These are phyloP conservation scores for Alternaria conjuncta DNA, from an alignment of 2,329 filamentous ascomycete species.

Conservation along the genomic window DNA sequence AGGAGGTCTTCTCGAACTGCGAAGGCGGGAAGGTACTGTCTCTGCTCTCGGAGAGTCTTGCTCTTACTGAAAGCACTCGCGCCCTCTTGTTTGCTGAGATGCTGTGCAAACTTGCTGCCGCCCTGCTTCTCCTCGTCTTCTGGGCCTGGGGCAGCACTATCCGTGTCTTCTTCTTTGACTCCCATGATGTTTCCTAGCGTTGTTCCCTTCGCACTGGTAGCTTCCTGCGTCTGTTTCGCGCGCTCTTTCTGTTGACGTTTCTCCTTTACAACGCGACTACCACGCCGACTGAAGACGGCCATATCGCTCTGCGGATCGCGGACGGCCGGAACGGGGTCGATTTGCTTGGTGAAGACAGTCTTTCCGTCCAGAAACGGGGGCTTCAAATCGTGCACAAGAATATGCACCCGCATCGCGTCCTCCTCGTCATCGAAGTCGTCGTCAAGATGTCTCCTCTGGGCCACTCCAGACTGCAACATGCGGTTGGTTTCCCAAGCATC, in stretches of 20 bases:
- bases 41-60: slow-evolving; percentile 88
- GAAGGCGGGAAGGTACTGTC: slow-evolving; percentile 93
- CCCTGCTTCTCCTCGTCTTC: slow-evolving; percentile 73
- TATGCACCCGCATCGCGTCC: slow-evolving; percentile 84
- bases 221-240: slow-evolving; percentile 92
- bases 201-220: slow-evolving; percentile 90
- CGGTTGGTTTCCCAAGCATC: slow-evolving; percentile 99
- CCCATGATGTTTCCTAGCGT: slow-evolving; percentile 94
- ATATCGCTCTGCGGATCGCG: slow-evolving; percentile 96
- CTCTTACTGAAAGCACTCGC: slow-evolving; percentile 92
- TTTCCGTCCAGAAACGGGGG: slow-evolving; percentile 94
- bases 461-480: slow-evolving; percentile 95
- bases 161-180: slow-evolving; percentile 85
- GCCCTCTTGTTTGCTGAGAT: slow-evolving; percentile 83
- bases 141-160: slow-evolving; percentile 81
- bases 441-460: slow-evolving; percentile 82
- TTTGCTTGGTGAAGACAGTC: slow-evolving; percentile 95
- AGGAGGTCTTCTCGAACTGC: slow-evolving; percentile 93
- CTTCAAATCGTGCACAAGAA: slow-evolving; percentile 90
- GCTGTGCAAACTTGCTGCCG: slow-evolving; percentile 82
- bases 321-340: slow-evolving; percentile 93
- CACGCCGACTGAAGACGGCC: slow-evolving; percentile 96
- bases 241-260: slow-evolving; percentile 90
- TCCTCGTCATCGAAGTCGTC: slow-evolving; percentile 89
- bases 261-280: slow-evolving; percentile 91